Percentiles rank a stretch among this genome's conserved stretches.
phyloP scores from a whole-genome alignment of 257 asterid species.

The Nicotiana paniculata region DNA sequence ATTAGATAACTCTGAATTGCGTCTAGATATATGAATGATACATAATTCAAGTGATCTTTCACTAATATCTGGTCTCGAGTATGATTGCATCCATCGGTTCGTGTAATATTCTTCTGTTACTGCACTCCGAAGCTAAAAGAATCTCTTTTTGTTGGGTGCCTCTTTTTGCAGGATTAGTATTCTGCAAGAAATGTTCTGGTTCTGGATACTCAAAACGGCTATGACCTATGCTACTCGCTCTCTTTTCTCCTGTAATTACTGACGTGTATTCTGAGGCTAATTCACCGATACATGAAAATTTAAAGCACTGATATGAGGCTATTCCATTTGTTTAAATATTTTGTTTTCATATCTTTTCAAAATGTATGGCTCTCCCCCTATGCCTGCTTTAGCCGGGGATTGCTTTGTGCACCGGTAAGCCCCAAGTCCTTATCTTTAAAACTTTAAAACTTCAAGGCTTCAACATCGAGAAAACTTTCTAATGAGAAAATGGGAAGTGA shows the following conservation, averaged over 20 bases:
- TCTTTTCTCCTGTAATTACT: constrained; percentile 5
- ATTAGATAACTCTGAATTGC: background rate
- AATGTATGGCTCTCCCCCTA: background rate
- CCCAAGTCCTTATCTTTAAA: background rate
- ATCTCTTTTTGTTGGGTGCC: too few relatives aligned
- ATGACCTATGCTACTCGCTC: constrained; percentile 16
- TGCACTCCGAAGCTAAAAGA: too few relatives aligned
- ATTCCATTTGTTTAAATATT: background rate
- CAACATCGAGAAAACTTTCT: background rate
- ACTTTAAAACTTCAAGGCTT: background rate
- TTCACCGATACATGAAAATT: constrained; percentile 20
- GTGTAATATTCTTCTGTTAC: too few relatives aligned
- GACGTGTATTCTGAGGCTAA: constrained; percentile 16
- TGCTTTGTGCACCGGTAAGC: too few relatives aligned
- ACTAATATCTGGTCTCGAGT: background rate
- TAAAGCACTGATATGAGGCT: background rate
- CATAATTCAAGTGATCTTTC: background rate
- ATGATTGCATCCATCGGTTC: background rate
- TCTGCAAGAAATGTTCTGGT: constrained; percentile 93
- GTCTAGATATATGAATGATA: background rate
- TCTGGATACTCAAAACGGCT: constrained; percentile 87
- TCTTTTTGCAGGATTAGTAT: constrained; percentile 52
- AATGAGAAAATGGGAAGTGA: background rate
- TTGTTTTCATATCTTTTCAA: background rate
- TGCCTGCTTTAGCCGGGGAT: too few relatives aligned